A percentile compares a stretch with the other conserved stretches of the same genome.
phyloP scores from a whole-genome alignment of 2,329 filamentous ascomycete species.

The Xylariaceae sp. region DNA sequence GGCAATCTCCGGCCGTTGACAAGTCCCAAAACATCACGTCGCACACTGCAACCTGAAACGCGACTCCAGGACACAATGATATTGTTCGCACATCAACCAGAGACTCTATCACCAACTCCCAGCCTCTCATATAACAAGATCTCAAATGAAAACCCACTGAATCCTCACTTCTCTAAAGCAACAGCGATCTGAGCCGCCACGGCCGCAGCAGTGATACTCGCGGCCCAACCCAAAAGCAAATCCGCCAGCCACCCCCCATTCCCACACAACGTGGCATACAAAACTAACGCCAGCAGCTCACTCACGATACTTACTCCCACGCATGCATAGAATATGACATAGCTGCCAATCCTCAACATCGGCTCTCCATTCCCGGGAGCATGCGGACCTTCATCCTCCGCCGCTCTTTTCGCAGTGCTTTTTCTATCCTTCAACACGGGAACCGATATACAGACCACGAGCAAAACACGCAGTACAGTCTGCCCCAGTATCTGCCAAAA shows the following conservation, averaged over 20 bases:
- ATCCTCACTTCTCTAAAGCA: neutral
- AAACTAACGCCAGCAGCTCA: neutral
- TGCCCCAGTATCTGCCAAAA: constrained; percentile 7
- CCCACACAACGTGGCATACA: constrained; percentile 8
- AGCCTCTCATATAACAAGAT: too few relatives aligned
- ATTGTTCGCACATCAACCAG: too few relatives aligned
- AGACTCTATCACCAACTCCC: too few relatives aligned
- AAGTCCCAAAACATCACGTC: too few relatives aligned
- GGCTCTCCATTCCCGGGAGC: neutral
- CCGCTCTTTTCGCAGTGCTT: neutral
- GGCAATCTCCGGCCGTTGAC: too few relatives aligned
- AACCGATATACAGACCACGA: neutral
- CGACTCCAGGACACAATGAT: too few relatives aligned
- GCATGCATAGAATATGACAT: neutral
- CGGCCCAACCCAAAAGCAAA: constrained; percentile 5
- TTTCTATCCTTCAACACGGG: neutral
- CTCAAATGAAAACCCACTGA: neutral
- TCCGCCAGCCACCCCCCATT: constrained; percentile 2
- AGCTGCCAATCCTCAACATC: neutral
- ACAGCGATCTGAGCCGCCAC: constrained; percentile 7
- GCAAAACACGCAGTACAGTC: neutral
- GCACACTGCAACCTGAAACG: too few relatives aligned
- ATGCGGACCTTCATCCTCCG: neutral
- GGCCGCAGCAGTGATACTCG: neutral
- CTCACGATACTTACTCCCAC: neutral